Percentiles rank a stretch among this genome's conserved stretches.
Evolutionary conservation across 179 eudicot species (phyloP).

Genomic region (Gypsophila paniculata): DNA sequence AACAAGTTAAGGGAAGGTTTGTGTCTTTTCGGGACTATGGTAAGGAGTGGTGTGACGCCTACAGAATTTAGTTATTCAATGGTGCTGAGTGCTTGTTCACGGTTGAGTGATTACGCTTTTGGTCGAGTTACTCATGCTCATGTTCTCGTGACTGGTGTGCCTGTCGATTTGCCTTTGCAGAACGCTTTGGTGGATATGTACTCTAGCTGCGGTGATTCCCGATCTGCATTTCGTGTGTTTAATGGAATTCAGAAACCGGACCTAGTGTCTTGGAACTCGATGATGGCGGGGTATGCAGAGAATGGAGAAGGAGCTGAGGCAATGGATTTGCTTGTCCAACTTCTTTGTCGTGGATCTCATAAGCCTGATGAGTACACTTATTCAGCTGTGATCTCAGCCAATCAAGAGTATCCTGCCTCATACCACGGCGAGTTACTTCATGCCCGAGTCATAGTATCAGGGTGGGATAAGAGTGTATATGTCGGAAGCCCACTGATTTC

Average conservation of each 20-base stretch:
- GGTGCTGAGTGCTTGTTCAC: conserved; percentile 64
- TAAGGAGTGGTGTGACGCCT: conserved; percentile 39
- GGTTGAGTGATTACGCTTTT: conserved; percentile 34
- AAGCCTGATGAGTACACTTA: conserved; percentile 81
- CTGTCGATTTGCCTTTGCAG: conserved; percentile 59
- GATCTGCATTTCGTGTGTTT: conserved; percentile 48
- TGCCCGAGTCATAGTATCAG: conserved; percentile 48
- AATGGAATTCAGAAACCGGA: conserved; percentile 48
- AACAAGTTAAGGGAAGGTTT: conserved; percentile 39
- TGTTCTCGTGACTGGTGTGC: conserved; percentile 41
- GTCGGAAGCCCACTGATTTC: conserved; percentile 63
- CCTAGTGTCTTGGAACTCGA: conserved; percentile 79
- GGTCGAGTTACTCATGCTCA: conserved; percentile 59
- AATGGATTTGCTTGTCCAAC: conserved; percentile 45
- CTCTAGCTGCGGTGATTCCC: conserved; percentile 56
- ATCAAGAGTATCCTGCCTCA: conserved; percentile 38
- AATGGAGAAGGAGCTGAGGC: conserved; percentile 58
- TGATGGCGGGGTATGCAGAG: conserved; percentile 69
- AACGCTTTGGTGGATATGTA: conserved; percentile 86
- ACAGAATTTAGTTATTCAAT: conserved; percentile 68
- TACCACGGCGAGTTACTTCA: conserved; percentile 63
- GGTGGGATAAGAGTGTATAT: conserved; percentile 48
- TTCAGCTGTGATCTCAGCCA: conserved; percentile 59
- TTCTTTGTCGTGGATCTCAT: conserved; percentile 29
- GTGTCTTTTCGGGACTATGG: conserved; percentile 47